phyloP scores from a whole-genome alignment of 345 rosid genomes.

The Chamaenerion angustifolium region DNA sequence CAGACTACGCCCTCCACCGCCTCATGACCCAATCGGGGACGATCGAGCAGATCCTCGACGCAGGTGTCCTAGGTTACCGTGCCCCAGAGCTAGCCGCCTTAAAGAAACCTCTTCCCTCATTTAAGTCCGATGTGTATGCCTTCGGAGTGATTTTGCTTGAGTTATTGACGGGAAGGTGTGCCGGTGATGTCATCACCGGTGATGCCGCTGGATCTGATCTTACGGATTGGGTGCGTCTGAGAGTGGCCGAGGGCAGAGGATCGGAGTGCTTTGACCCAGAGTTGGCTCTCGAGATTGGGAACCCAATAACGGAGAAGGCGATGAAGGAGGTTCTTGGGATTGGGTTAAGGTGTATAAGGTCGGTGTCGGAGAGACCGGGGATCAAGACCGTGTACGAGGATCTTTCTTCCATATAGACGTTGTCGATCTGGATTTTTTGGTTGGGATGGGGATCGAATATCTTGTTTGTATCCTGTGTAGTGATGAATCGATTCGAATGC shows the following conservation, averaged over 20 bases:
- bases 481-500: no score
- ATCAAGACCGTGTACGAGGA: constrained; percentile 94
- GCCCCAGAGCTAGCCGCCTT: constrained; percentile 89
- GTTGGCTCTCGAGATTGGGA: constrained; percentile 35
- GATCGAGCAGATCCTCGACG: constrained; percentile 80
- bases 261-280: constrained; percentile 61
- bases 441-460: constrained; percentile 6
- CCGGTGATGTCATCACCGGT: constrained; percentile 80
- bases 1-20: constrained; percentile 91
- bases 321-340: constrained; percentile 85
- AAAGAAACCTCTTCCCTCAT: constrained; percentile 82
- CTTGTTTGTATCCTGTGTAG: constrained; percentile 12
- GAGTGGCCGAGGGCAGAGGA: constrained; percentile 55
- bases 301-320: constrained; percentile 61
- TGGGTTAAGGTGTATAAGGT: constrained; percentile 62
- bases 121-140: constrained; percentile 91
- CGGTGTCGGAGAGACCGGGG: constrained; percentile 86
- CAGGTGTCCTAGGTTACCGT: constrained; percentile 81
- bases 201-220: constrained; percentile 66
- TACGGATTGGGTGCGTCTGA: constrained; percentile 72
- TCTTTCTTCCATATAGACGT: constrained; percentile 65
- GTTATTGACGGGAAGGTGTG: constrained; percentile 78
- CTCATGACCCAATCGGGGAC: constrained; percentile 96
- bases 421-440: neutral
- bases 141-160: constrained; percentile 78